These are phyloP conservation scores for Plasmodium cynomolgi DNA, from an alignment of 169 alveolate genomes.

Conservation along the genomic window DNA sequence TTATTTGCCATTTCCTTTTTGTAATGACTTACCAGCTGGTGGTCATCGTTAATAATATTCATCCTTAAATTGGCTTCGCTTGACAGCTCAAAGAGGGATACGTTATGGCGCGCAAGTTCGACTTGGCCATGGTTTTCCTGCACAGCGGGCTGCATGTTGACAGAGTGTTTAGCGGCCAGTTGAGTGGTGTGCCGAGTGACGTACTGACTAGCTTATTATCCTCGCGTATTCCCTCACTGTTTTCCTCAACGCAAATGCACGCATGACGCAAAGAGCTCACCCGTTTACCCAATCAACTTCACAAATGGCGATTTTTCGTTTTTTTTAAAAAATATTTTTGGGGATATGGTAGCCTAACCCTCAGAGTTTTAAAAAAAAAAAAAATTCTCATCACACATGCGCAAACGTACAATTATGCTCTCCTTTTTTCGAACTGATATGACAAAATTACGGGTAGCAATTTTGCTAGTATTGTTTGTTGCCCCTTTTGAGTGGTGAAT, in stretches of 20 bases:
- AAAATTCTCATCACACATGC: not conserved
- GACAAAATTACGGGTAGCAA: not conserved
- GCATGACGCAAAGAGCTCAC: too few species aligned
- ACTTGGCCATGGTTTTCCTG: not conserved
- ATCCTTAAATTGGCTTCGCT: constrained; percentile 37
- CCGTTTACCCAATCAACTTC: not conserved
- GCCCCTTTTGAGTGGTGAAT: not conserved
- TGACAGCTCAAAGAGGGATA: constrained; percentile 37
- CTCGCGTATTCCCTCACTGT: not conserved
- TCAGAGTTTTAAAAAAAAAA: too few species aligned
- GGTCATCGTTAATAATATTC: constrained; percentile 37
- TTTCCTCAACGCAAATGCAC: not conserved
- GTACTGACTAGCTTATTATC: not conserved
- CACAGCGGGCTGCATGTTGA: not conserved
- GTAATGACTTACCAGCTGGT: constrained; percentile 11
- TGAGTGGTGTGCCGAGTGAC: not conserved
- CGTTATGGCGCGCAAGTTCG: not conserved
- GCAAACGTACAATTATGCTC: not conserved
- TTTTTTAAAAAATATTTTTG: too few species aligned
- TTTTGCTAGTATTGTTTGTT: not conserved
- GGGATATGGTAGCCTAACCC: too few species aligned
- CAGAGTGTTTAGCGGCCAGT: not conserved
- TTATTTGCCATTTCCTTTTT: constrained; percentile 16
- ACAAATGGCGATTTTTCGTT: not conserved
- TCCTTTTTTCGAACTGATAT: not conserved